Evolutionary conservation across 2,329 filamentous ascomycete species (phyloP).

Genomic region (Sporothrix humicola): DNA sequence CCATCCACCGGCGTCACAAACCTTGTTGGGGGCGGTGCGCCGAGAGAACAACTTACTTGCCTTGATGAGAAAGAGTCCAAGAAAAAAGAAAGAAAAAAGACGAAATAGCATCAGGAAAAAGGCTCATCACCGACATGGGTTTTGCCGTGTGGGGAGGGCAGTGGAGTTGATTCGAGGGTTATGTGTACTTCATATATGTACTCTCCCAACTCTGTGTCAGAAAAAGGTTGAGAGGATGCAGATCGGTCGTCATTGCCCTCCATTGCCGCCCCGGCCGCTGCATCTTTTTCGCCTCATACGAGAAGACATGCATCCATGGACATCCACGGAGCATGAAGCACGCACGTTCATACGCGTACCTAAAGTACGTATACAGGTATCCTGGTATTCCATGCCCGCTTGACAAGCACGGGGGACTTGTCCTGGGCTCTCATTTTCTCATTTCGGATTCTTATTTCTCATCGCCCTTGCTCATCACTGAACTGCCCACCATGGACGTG

Average conservation of each 20-base stretch:
- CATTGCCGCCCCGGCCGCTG: slow-evolving; percentile 19
- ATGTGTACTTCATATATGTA: not conserved
- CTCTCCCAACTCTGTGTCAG: not conserved
- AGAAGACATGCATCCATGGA: not conserved
- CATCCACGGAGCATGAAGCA: not conserved
- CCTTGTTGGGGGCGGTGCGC: not conserved
- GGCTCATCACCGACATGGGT: not conserved
- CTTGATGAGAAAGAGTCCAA: not conserved
- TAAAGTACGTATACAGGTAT: too few species aligned
- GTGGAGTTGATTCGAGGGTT: not conserved
- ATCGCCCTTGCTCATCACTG: not conserved
- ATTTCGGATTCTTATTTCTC: too few species aligned
- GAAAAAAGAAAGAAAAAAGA: not conserved
- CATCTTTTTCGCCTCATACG: slow-evolving; percentile 4
- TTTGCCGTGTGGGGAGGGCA: slow-evolving; percentile 2
- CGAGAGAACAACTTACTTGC: not conserved
- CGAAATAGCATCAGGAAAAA: too few species aligned
- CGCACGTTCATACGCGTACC: too few species aligned
- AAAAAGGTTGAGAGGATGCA: not conserved
- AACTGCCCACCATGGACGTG: not conserved
- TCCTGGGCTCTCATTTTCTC: too few species aligned
- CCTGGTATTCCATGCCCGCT: too few species aligned
- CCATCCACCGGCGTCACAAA: slow-evolving; percentile 4
- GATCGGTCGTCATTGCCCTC: not conserved
- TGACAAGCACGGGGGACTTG: not conserved